Percentiles rank a stretch among this genome's conserved stretches.
Conservation (phyloP, 345 rosid species). For the Turnera subulata region DNA sequence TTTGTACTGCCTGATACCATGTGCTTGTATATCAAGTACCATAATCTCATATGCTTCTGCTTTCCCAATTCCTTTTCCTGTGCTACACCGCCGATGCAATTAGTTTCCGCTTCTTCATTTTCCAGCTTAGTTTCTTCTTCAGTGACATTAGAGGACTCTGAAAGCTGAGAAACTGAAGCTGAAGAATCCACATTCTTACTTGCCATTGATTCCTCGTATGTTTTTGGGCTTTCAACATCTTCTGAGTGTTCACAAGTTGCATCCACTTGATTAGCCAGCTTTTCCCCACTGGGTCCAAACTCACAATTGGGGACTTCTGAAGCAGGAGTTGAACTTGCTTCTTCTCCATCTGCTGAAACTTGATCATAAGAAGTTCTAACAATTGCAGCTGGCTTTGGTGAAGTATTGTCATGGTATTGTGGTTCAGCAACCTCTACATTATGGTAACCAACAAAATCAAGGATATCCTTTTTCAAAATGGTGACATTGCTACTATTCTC, state of each 20-base stretch:
- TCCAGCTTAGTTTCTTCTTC: constrained; percentile 22
- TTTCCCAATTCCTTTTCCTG: constrained; percentile 43
- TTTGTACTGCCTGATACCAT: constrained; percentile 20
- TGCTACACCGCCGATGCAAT: constrained; percentile 15
- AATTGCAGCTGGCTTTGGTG: constrained; percentile 13
- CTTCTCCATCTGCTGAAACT: constrained; percentile 5
- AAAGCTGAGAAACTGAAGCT: constrained; percentile 9
- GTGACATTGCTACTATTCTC: constrained; percentile 10
- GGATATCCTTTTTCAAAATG: background rate
- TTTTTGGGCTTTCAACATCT: constrained; percentile 13
- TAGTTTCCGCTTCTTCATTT: constrained; percentile 20
- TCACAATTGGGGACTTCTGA: constrained; percentile 11
- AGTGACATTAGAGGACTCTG: constrained; percentile 23
- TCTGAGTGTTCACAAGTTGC: constrained; percentile 25
- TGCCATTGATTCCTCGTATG: constrained; percentile 3
- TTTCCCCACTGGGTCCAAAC: constrained; percentile 4
- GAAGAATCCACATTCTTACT: constrained; percentile 2
- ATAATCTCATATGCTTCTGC: constrained; percentile 39
- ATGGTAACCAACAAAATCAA: background rate
- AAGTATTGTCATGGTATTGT: constrained; percentile 7
- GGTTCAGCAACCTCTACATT: constrained; percentile 7
- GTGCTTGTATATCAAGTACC: constrained; percentile 31
- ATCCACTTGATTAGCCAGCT: background rate
- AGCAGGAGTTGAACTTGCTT: constrained; percentile 10
- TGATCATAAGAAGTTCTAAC: constrained; percentile 11